Base-by-base conservation (phyloP, 805 yeast species). In the Cyberlindnera euphorbiiphila region DNA sequence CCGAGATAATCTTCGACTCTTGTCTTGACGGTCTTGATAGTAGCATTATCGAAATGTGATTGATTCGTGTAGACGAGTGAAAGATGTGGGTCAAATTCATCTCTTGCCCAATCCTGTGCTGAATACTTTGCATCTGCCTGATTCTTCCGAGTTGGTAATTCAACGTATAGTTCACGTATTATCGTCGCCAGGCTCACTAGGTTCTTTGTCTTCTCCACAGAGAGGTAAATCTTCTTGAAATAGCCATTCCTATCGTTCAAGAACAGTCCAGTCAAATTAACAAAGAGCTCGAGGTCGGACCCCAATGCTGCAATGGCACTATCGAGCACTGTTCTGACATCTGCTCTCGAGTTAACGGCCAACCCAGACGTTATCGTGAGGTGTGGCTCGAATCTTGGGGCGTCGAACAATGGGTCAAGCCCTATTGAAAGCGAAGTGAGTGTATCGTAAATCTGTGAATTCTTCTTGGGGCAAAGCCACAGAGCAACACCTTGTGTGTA, bases 311-410 rank as follows among this genome's bases (percentile, higher is more conserved):
- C 81, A 10, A 70, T 58, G 39, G 84, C 65, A 36, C 79, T 69
- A 20, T 71, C 75, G 14, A 84, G 64, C 8, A 81, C 73, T 22
- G 69, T 65, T 43, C 74, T 74, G 1, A 78, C 81, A 41, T 81
- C 85, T 11, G 73, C 74, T 28, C 69, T 68, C 10, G 69, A 64
- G 18, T 65, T 58, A 19, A 80, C 62, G 2, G 59, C 63, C 22
- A 85, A 63, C 40, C 75, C 71, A n/a, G 86, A 70, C 3, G 87
- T 76, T 19, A 85, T 68, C 2, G 95, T 85, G 24, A 85, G 68
- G 54, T 85, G 95, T 4, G 95, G 95, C 44, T 76, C 83, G 49
- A 84, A 78, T 21, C 52, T 56, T 2, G 83, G 82, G 1, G 87
- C 78, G 35, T 78, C 81, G 51, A 85, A 82, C n/a, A 83, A 62